Percentiles rank a stretch among this genome's conserved stretches.
These are phyloP conservation scores for Gracilaria gracilis DNA, from an alignment of 23 red algal species.

Conservation along the genomic window DNA sequence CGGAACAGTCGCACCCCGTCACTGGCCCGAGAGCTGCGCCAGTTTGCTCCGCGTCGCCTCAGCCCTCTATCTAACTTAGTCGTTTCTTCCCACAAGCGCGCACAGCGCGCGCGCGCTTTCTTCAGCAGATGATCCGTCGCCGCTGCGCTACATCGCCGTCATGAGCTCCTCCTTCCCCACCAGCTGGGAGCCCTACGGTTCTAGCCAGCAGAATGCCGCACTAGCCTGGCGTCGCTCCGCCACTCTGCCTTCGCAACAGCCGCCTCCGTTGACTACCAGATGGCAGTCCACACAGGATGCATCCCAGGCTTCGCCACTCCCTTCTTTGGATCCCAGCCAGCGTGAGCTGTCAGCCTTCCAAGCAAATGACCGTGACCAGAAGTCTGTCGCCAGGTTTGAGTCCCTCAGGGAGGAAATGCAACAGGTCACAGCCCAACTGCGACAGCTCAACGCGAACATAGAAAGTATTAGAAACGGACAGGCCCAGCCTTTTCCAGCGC, in stretches of 20 bases:
- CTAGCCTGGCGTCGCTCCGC: slow-evolving; percentile 48
- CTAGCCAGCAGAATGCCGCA: slow-evolving; percentile 40
- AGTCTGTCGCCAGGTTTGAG: slow-evolving; percentile 17
- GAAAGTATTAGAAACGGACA: background rate
- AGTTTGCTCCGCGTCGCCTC: background rate
- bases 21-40: background rate
- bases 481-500: slow-evolving; percentile 14
- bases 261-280: background rate
- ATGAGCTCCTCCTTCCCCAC: slow-evolving; percentile 62
- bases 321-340: slow-evolving; percentile 6
- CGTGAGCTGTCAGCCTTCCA: background rate
- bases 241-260: slow-evolving; percentile 14
- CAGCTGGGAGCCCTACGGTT: slow-evolving; percentile 63
- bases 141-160: background rate
- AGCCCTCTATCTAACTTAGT: too few relatives aligned
- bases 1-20: background rate
- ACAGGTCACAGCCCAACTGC: slow-evolving; percentile 12
- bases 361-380: slow-evolving; percentile 22
- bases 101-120: background rate
- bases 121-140: slow-evolving; percentile 1
- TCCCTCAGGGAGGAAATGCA: slow-evolving; percentile 10
- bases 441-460: slow-evolving; percentile 5
- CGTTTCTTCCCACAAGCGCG: background rate
- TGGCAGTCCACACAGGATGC: slow-evolving; percentile 12
- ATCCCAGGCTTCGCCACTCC: background rate